Conservation (phyloP, 257 asterid species). For the Parsonsia alboflavescens region DNA sequence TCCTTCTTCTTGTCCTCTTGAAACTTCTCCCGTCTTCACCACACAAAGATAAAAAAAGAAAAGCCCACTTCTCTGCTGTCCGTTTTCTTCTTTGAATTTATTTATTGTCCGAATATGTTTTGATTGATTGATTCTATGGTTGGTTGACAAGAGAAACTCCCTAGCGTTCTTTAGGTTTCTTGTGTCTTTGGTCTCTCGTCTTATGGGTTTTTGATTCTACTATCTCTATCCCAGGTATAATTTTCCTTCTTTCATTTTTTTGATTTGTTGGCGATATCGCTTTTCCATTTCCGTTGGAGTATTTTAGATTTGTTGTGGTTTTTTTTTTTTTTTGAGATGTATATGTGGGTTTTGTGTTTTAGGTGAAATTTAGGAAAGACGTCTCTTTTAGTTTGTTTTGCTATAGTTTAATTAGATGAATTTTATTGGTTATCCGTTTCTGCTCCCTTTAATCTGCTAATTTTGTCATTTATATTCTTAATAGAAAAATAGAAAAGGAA, state of each 20-base stretch:
- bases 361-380: not conserved
- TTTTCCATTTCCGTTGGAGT: not conserved
- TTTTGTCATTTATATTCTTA: not conserved
- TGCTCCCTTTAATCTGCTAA: not conserved
- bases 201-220: constrained; percentile 10
- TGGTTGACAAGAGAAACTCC: not conserved
- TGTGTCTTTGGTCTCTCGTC: not conserved
- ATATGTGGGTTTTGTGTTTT: not conserved
- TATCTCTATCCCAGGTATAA: constrained; percentile 6
- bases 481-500: not conserved
- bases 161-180: constrained; percentile 8
- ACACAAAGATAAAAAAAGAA: not conserved
- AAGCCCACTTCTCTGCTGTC: not conserved
- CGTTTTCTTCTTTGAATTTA: not conserved
- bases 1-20: not conserved
- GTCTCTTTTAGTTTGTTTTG: not conserved
- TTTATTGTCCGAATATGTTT: not conserved
- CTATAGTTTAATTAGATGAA: not conserved
- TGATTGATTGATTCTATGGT: not conserved
- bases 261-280: not conserved
- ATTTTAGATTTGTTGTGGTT: not conserved
- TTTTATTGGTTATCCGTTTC: not conserved
- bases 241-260: not conserved
- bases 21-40: not conserved
- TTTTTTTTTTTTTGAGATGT: not conserved